Evolutionary conservation across 129 eudicot genomes (phyloP).

Genomic region (Dittrichia graveolens): DNA sequence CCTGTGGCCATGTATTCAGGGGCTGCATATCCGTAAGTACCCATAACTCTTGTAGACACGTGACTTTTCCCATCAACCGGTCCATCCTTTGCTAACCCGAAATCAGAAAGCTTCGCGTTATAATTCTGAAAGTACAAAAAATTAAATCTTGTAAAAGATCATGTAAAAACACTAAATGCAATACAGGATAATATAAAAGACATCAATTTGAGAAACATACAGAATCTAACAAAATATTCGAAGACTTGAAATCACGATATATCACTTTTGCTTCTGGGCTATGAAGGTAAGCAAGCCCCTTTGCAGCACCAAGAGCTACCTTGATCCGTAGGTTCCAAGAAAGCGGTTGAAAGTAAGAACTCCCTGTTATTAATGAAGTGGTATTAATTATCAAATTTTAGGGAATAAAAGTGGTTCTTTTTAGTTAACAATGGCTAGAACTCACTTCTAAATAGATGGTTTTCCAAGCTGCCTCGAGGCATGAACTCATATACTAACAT

Average conservation of each 20-base stretch:
- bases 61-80: constrained; percentile 78
- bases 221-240: constrained; percentile 71
- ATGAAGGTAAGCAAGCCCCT: constrained; percentile 71
- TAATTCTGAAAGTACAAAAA: constrained; percentile 47
- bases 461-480: constrained; percentile 84
- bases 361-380: constrained; percentile 40
- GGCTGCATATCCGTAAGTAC: constrained; percentile 94
- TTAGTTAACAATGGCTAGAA: constrained; percentile 11
- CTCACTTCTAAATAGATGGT: constrained; percentile 79
- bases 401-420: background rate
- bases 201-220: constrained; percentile 38
- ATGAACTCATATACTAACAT: constrained; percentile 74
- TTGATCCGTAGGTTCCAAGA: constrained; percentile 65
- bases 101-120: constrained; percentile 92
- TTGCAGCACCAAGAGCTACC: constrained; percentile 75
- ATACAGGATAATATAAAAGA: background rate
- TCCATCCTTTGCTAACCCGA: constrained; percentile 93
- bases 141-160: background rate
- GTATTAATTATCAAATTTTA: background rate
- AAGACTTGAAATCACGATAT: constrained; percentile 69
- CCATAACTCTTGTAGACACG: constrained; percentile 87
- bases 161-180: constrained; percentile 1
- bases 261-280: constrained; percentile 70
- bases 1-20: constrained; percentile 95
- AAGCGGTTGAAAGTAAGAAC: constrained; percentile 62